Evolutionary conservation across 768 basidiomycete species (phyloP).

Genomic region (Paxillus involutus): DNA sequence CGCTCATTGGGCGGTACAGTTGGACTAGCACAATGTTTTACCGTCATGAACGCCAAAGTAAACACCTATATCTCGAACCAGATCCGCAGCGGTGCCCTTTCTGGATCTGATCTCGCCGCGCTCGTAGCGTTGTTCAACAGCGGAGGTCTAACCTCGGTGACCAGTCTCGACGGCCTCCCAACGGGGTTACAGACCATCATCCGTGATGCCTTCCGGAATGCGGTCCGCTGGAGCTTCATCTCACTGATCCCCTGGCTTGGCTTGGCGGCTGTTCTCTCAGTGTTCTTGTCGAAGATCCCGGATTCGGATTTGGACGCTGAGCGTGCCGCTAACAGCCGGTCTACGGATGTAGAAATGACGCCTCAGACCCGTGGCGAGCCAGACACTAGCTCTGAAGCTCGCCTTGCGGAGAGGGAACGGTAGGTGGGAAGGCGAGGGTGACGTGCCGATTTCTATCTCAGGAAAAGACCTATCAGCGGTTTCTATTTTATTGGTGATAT

Average conservation of each 20-base stretch:
- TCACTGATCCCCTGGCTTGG: conserved; percentile 49
- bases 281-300: conserved; percentile 40
- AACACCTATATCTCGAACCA: conserved; percentile 30
- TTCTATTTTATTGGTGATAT: too few species aligned
- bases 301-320: conserved; percentile 17
- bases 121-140: conserved; percentile 24
- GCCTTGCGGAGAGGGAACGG: too few species aligned
- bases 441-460: too few species aligned
- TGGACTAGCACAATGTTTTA: conserved; percentile 53
- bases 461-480: too few species aligned
- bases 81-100: conserved; percentile 29
- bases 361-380: not conserved
- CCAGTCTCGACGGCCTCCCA: conserved; percentile 38
- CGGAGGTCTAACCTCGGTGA: conserved; percentile 33
- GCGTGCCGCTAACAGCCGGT: not conserved
- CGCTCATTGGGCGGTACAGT: conserved; percentile 51
- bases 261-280: conserved; percentile 31
- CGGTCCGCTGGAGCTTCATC: conserved; percentile 44
- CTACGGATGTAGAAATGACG: not conserved
- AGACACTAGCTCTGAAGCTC: too few species aligned
- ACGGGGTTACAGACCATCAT: conserved; percentile 34
- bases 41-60: conserved; percentile 46
- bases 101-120: conserved; percentile 24
- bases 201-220: conserved; percentile 41
- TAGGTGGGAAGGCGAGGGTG: too few species aligned